These are phyloP conservation scores for Penicillium canescens DNA, from an alignment of 495 filamentous ascomycete species.

Conservation along the genomic window DNA sequence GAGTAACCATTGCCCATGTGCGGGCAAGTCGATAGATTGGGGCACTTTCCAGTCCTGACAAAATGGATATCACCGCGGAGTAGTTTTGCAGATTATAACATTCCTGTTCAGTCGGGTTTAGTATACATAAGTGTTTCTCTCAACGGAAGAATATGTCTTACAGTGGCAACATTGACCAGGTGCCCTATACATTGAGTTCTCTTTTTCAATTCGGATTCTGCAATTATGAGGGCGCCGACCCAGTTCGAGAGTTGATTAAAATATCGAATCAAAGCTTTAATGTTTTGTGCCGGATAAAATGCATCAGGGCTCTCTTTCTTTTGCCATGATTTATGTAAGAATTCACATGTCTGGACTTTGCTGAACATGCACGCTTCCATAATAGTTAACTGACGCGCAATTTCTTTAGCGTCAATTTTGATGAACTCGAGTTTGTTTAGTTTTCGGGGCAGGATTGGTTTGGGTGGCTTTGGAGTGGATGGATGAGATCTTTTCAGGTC, in stretches of 20 bases:
- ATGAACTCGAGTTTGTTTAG: slow-evolving; percentile 95
- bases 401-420: slow-evolving; percentile 87
- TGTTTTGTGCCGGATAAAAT: slow-evolving; percentile 80
- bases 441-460: slow-evolving; percentile 88
- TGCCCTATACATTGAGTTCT: slow-evolving; percentile 92
- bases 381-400: slow-evolving; percentile 89
- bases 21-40: slow-evolving; percentile 85
- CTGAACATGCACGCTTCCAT: slow-evolving; percentile 85
- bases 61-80: slow-evolving; percentile 89
- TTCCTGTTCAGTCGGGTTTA: slow-evolving; percentile 54
- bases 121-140: background rate
- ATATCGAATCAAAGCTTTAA: slow-evolving; percentile 87
- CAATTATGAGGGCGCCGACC: slow-evolving; percentile 93
- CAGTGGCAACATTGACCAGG: slow-evolving; percentile 86
- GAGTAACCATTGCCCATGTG: slow-evolving; percentile 85
- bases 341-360: slow-evolving; percentile 84
- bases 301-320: slow-evolving; percentile 68
- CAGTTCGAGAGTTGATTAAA: slow-evolving; percentile 96
- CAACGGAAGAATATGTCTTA: slow-evolving; percentile 28
- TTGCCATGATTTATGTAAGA: slow-evolving; percentile 91
- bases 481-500: slow-evolving; percentile 46
- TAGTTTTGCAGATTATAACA: slow-evolving; percentile 87
- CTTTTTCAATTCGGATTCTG: slow-evolving; percentile 83
- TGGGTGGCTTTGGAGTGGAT: slow-evolving; percentile 66
- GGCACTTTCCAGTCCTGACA: slow-evolving; percentile 83